These are phyloP conservation scores for Myrica gale DNA, from an alignment of 306 rosid genomes.

Conservation along the genomic window DNA sequence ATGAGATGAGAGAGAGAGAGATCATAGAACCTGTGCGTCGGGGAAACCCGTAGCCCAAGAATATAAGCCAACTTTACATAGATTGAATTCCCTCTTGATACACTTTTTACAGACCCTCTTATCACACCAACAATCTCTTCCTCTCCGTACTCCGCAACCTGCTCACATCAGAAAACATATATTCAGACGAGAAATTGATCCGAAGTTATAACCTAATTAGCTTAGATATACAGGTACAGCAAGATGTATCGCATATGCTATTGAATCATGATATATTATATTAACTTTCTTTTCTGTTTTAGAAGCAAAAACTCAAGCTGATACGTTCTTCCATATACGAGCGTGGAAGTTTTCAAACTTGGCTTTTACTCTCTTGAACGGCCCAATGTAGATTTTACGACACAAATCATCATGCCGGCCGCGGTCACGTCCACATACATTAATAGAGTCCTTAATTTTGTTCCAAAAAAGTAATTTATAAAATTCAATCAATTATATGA, in stretches of 20 bases:
- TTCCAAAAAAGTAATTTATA: neutral
- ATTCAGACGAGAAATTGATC: conserved; percentile 5
- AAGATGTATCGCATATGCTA: neutral
- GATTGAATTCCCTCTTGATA: conserved; percentile 52
- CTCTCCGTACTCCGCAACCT: conserved; percentile 91
- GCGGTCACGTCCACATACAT: neutral
- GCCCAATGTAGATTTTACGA: neutral
- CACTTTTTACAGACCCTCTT: conserved; percentile 88
- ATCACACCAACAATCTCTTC: conserved; percentile 72
- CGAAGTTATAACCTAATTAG: neutral
- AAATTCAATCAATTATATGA: neutral
- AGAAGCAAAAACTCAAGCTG: neutral
- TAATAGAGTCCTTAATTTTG: neutral
- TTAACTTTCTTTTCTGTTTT: neutral
- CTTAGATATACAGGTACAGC: neutral
- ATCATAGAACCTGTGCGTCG: conserved; percentile 63
- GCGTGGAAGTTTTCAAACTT: neutral
- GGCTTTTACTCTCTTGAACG: neutral
- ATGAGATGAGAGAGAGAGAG: conserved; percentile 22
- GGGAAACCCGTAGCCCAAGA: conserved; percentile 90
- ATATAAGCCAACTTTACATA: conserved; percentile 71
- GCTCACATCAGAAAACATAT: neutral
- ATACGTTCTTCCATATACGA: neutral
- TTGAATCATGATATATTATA: neutral
- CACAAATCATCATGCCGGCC: neutral